Percentiles rank a stretch among this genome's conserved stretches.
These are phyloP conservation scores for Fusarium beomiforme DNA, from an alignment of 2,329 filamentous ascomycete genomes.

Conservation along the genomic window DNA sequence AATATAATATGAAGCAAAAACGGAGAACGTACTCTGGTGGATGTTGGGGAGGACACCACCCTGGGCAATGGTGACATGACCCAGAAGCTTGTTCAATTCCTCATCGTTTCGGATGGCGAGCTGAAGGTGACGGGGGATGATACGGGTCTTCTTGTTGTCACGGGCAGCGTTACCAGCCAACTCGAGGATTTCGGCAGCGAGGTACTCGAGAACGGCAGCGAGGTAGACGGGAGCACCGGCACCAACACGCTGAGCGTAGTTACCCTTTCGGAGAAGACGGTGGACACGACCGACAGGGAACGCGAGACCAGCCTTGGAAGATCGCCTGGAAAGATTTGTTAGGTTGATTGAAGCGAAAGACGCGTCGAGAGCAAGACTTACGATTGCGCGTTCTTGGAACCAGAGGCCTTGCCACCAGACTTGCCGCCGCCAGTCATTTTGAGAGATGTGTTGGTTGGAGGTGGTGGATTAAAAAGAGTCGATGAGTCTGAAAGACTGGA, in stretches of 20 bases:
- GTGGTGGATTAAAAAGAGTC: constrained; percentile 21
- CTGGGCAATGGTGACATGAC: constrained; percentile 96
- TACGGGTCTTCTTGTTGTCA: constrained; percentile 99
- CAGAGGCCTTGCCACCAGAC: constrained; percentile 99
- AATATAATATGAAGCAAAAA: not conserved
- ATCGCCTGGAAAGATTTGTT: constrained; percentile 72
- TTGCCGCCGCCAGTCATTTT: constrained; percentile 99
- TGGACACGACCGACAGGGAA: constrained; percentile 99
- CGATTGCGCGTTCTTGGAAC: constrained; percentile 99
- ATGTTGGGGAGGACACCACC: constrained; percentile 98
- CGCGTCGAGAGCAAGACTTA: constrained; percentile 61
- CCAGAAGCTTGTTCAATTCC: constrained; percentile 98
- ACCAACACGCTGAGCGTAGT: constrained; percentile 99
- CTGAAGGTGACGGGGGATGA: constrained; percentile 98
- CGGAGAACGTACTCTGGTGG: constrained; percentile 81
- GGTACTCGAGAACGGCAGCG: constrained; percentile 96
- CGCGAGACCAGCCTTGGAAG: constrained; percentile 98
- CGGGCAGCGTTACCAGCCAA: constrained; percentile 98
- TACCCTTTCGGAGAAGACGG: constrained; percentile 98
- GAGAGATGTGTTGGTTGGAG: constrained; percentile 55
- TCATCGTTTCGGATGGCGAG: constrained; percentile 99
- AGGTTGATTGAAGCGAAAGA: not conserved
- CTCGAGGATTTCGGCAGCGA: constrained; percentile 98
- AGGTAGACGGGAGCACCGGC: constrained; percentile 97
- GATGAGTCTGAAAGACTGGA: constrained; percentile 30